Conservation (phyloP, 176 grass and related monocot species). For the Raddia guianensis region DNA sequence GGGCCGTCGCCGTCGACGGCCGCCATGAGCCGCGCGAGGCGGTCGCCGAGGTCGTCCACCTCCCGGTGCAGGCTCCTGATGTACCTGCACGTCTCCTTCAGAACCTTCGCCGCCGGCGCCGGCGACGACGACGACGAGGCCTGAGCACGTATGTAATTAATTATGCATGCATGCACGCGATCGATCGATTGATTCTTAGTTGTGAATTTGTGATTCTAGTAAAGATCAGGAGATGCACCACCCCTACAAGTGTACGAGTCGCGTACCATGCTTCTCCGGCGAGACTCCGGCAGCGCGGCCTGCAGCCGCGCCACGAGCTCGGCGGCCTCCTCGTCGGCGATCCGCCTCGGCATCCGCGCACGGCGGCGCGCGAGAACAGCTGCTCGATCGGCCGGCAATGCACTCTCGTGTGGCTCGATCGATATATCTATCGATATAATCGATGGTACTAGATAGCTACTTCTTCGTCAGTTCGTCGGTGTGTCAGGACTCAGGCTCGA, state of each 20-base stretch:
- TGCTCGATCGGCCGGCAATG: too few species aligned
- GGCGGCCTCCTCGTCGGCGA: not conserved
- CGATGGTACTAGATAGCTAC: too few species aligned
- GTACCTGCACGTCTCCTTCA: constrained; percentile 55
- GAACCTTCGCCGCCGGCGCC: constrained; percentile 28
- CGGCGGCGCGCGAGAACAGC: too few species aligned
- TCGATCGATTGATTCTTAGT: not conserved
- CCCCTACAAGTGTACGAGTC: too few species aligned
- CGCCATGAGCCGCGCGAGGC: constrained; percentile 41
- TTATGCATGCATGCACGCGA: not conserved
- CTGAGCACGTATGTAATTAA: not conserved
- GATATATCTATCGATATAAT: too few species aligned
- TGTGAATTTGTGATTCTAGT: too few species aligned
- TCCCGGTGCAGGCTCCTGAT: constrained; percentile 50
- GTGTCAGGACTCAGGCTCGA: too few species aligned
- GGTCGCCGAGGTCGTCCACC: constrained; percentile 41
- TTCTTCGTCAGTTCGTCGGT: too few species aligned
- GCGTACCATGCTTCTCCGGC: not conserved
- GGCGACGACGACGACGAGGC: not conserved
- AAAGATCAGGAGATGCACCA: too few species aligned
- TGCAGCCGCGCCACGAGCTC: not conserved
- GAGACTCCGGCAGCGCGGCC: not conserved
- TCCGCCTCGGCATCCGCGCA: not conserved
- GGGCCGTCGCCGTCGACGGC: constrained; percentile 38
- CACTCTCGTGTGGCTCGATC: too few species aligned